A percentile compares a stretch with the other conserved stretches of the same genome.
Evolutionary conservation across 2,329 filamentous ascomycete species (phyloP).

Genomic region (Cladophialophora carrionii): DNA sequence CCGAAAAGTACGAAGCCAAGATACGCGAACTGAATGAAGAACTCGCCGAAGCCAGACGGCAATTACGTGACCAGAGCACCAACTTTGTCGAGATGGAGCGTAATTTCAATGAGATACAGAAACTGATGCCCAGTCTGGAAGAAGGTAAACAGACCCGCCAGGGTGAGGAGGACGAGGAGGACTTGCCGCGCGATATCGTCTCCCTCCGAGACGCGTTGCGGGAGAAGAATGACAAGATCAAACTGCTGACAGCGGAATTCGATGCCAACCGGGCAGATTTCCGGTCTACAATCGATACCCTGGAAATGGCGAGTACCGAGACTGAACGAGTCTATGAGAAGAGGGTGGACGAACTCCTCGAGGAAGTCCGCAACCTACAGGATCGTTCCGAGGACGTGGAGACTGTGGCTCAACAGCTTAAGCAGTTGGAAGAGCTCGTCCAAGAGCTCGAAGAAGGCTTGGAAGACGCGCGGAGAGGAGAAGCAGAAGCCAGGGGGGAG

Average conservation of each 20-base stretch:
- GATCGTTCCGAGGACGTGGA: conserved; percentile 83
- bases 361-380: conserved; percentile 80
- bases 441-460: conserved; percentile 96
- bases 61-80: conserved; percentile 84
- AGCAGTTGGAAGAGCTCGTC: conserved; percentile 92
- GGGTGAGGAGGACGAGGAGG: conserved; percentile 48
- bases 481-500: conserved; percentile 92
- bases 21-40: conserved; percentile 73
- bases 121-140: conserved; percentile 61
- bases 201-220: conserved; percentile 80
- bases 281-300: conserved; percentile 90
- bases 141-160: conserved; percentile 30
- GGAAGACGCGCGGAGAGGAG: conserved; percentile 89
- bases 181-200: conserved; percentile 62
- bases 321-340: conserved; percentile 90
- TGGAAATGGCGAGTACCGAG: conserved; percentile 93
- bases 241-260: conserved; percentile 89
- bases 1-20: conserved; percentile 38
- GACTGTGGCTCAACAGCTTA: conserved; percentile 84
- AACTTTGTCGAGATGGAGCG: conserved; percentile 88
- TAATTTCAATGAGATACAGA: conserved; percentile 78
- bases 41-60: conserved; percentile 74
- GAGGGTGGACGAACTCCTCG: conserved; percentile 63
- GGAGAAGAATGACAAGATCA: conserved; percentile 97
- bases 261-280: conserved; percentile 95